Conservation (phyloP, 1,139 yeast genomes). For the Blastobotrys elegans region DNA sequence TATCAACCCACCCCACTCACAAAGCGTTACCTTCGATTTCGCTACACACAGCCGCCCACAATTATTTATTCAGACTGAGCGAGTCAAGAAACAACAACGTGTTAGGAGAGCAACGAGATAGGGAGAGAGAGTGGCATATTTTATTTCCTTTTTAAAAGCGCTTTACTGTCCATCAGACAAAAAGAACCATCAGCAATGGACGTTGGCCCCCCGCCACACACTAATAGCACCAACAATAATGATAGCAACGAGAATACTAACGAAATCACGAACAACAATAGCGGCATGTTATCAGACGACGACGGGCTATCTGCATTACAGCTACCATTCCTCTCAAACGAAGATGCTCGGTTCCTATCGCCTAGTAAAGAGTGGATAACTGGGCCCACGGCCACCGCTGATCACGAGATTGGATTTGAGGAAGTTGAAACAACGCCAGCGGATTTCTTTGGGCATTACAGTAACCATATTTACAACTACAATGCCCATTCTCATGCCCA, state of each 20-base stretch:
- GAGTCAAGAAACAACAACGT: too few relatives aligned
- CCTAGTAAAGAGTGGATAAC: constrained; percentile 12
- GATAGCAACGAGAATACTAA: background rate
- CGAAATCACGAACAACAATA: background rate
- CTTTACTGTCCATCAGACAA: too few relatives aligned
- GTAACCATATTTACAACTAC: constrained; percentile 10
- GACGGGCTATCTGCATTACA: constrained; percentile 22
- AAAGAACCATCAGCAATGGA: background rate
- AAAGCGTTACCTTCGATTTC: too few relatives aligned
- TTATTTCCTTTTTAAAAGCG: too few relatives aligned
- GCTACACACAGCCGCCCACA: too few relatives aligned
- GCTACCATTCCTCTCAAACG: constrained; percentile 24
- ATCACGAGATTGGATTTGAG: constrained; percentile 16
- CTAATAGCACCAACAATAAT: background rate
- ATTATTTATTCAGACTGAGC: too few relatives aligned
- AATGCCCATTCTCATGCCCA: background rate
- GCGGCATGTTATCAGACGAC: constrained; percentile 4
- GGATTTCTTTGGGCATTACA: constrained; percentile 27
- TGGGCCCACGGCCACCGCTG: constrained; percentile 5
- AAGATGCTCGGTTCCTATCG: constrained; percentile 22
- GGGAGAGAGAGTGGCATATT: too few relatives aligned
- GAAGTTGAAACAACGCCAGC: constrained; percentile 24
- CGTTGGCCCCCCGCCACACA: constrained; percentile 4
- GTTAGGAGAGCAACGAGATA: too few relatives aligned
- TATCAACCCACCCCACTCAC: too few relatives aligned